phyloP scores from a whole-genome alignment of 2,329 filamentous ascomycete species.

The Chaetomium strumarium region DNA sequence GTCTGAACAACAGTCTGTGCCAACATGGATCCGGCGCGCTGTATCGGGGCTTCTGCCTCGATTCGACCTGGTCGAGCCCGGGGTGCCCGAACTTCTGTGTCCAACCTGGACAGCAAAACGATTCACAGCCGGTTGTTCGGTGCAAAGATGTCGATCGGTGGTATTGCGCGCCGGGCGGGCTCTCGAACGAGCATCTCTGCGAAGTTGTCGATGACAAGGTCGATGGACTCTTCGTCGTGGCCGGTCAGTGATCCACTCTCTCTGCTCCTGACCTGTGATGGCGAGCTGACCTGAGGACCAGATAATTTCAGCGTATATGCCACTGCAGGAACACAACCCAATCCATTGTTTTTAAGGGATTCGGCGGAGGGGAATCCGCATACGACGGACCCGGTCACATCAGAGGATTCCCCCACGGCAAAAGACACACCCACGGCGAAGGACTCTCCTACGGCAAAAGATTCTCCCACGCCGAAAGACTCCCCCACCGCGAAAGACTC shows the following conservation, averaged over 20 bases:
- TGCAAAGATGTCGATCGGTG: neutral
- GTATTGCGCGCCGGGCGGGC: neutral
- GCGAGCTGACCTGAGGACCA: neutral
- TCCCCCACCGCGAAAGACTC: too few relatives aligned
- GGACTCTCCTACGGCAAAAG: neutral
- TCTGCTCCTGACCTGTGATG: neutral
- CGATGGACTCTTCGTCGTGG: neutral
- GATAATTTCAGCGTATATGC: neutral
- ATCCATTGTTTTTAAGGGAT: neutral
- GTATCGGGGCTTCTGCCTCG: slow-evolving; percentile 17
- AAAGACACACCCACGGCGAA: neutral
- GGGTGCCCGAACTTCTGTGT: slow-evolving; percentile 10
- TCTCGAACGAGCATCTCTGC: neutral
- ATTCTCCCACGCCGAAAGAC: neutral
- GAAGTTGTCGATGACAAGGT: neutral
- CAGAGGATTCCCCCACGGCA: too few relatives aligned
- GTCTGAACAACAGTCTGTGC: slow-evolving; percentile 15
- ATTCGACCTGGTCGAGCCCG: neutral
- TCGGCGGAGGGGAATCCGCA: neutral
- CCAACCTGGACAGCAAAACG: neutral
- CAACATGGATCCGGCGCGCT: neutral
- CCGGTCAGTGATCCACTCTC: neutral
- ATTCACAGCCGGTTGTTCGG: neutral
- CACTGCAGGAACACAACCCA: neutral
- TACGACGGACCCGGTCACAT: neutral